Conservation (phyloP, 1,284 basidiomycete genomes). For the Puccinia hordei region DNA sequence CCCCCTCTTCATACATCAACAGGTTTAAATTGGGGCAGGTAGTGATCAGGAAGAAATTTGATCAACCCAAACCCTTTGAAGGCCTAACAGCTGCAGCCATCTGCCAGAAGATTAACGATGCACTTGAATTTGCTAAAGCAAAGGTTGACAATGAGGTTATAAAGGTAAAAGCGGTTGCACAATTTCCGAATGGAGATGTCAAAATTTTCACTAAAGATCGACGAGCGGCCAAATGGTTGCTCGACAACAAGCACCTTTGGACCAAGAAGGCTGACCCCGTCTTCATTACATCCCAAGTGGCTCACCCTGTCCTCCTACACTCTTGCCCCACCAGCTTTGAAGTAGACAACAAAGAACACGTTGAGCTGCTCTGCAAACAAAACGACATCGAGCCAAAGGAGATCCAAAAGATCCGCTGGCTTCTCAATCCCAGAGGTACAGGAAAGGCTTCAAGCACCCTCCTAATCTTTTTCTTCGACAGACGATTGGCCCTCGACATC, state of each 20-base stretch:
- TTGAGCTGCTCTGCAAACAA: not conserved
- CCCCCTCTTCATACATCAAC: not conserved
- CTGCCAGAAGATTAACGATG: not conserved
- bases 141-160: not conserved
- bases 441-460: no score
- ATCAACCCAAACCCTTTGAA: not conserved
- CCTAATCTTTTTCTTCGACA: no score
- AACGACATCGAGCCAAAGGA: not conserved
- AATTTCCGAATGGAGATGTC: no score
- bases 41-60: no score
- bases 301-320: conserved; percentile 12
- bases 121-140: not conserved
- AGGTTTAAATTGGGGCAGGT: no score
- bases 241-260: no score
- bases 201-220: no score
- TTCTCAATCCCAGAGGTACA: no score
- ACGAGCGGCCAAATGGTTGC: no score
- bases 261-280: no score
- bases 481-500: no score
- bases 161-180: no score
- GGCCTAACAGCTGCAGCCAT: not conserved
- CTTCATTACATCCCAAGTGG: not conserved
- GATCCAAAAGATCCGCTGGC: not conserved
- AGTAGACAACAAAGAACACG: conserved; percentile 8
- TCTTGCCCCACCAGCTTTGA: conserved; percentile 1